These are phyloP conservation scores for Boletus nobilissimus DNA, from an alignment of 1,284 basidiomycete genomes.

Conservation along the genomic window DNA sequence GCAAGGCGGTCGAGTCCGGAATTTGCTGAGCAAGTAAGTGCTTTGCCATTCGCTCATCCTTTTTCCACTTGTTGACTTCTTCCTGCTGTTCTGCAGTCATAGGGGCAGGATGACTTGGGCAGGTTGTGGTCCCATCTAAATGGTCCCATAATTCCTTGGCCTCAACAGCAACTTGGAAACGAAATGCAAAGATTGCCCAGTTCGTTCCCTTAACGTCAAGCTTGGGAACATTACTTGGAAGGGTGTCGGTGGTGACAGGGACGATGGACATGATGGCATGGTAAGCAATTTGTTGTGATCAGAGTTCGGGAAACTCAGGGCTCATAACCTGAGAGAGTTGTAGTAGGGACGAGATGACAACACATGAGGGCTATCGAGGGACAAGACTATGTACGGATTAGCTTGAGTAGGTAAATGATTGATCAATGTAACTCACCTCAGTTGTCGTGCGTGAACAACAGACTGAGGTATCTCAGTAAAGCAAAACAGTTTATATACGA, in stretches of 20 bases:
- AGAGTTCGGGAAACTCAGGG: too few relatives aligned
- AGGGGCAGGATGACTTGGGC: background rate
- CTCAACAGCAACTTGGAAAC: conserved; percentile 7
- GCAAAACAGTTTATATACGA: too few relatives aligned
- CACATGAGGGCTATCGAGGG: too few relatives aligned
- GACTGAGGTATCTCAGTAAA: too few relatives aligned
- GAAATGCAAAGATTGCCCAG: background rate
- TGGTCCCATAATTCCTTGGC: background rate
- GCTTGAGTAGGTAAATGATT: too few relatives aligned
- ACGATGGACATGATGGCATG: too few relatives aligned
- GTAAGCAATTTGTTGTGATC: too few relatives aligned
- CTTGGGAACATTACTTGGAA: background rate
- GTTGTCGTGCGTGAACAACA: too few relatives aligned
- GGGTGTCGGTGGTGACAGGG: background rate
- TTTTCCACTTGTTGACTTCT: background rate
- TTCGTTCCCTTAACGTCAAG: background rate
- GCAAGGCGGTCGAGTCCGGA: background rate
- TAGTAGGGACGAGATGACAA: too few relatives aligned
- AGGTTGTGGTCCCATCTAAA: background rate
- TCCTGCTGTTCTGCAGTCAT: accelerated
- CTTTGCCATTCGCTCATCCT: background rate
- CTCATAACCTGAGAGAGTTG: too few relatives aligned
- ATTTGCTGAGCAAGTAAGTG: background rate
- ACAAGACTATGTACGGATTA: too few relatives aligned
- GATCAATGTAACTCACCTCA: too few relatives aligned